These are phyloP conservation scores for Colletotrichum tabaci DNA, from an alignment of 2,329 filamentous ascomycete genomes.

Conservation along the genomic window DNA sequence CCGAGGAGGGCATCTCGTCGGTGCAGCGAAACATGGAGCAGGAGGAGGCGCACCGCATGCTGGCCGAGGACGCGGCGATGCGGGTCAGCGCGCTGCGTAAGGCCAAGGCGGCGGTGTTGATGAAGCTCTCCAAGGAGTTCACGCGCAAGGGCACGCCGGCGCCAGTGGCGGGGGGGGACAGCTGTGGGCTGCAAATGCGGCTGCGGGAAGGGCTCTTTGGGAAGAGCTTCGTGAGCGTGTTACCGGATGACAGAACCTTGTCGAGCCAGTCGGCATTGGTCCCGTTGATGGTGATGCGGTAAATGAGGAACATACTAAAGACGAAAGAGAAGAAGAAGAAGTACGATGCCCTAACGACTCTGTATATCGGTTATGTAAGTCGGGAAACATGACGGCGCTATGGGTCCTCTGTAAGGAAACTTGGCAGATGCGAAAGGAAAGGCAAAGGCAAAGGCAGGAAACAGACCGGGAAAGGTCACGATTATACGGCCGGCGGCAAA, in stretches of 20 bases:
- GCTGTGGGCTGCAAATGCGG: slow-evolving; percentile 53
- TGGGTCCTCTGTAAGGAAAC: slow-evolving; percentile 28
- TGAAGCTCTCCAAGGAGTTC: slow-evolving; percentile 71
- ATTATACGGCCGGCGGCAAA: slow-evolving; percentile 14
- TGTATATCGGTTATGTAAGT: slow-evolving; percentile 39
- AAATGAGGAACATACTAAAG: slow-evolving; percentile 45
- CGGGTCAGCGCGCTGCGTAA: slow-evolving; percentile 69
- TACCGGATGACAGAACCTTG: slow-evolving; percentile 62
- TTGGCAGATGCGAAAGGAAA: slow-evolving; percentile 37
- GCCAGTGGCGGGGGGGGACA: slow-evolving; percentile 38
- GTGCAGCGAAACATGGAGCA: slow-evolving; percentile 72
- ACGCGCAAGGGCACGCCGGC: slow-evolving; percentile 36
- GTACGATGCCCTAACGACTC: slow-evolving; percentile 17
- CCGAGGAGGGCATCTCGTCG: slow-evolving; percentile 66
- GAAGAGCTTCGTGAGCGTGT: slow-evolving; percentile 52
- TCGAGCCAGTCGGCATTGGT: slow-evolving; percentile 70
- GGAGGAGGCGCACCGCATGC: slow-evolving; percentile 68
- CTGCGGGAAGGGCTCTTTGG: slow-evolving; percentile 62
- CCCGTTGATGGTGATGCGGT: slow-evolving; percentile 72
- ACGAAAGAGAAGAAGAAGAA: too few relatives aligned
- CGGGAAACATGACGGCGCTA: slow-evolving; percentile 23
- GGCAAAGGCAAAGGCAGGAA: slow-evolving; percentile 31
- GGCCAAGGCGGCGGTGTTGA: slow-evolving; percentile 73
- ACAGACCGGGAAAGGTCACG: slow-evolving; percentile 11
- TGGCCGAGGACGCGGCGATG: slow-evolving; percentile 71